Evolutionary conservation across 352 stramenopile species (phyloP).

Genomic region (Elongisporangium prolatum): DNA sequence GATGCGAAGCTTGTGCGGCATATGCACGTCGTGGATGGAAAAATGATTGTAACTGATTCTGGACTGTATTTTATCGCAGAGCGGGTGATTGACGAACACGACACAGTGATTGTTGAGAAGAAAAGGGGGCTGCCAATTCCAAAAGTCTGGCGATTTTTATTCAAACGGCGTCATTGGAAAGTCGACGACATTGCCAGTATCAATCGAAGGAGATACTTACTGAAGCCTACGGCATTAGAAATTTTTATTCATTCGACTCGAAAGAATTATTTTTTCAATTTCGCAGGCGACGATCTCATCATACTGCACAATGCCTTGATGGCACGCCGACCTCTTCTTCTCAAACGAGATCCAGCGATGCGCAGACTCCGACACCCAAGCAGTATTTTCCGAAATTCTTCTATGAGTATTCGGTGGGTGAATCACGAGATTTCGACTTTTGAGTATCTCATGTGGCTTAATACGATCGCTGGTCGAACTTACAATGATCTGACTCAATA

Average conservation of each 20-base stretch:
- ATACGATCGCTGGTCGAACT: constrained; percentile 84
- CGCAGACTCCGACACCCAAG: constrained; percentile 71
- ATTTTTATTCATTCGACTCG: constrained; percentile 77
- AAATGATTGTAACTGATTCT: constrained; percentile 45
- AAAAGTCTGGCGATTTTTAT: constrained; percentile 59
- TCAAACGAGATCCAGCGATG: constrained; percentile 71
- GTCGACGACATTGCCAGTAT: constrained; percentile 71
- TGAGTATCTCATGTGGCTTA: constrained; percentile 92
- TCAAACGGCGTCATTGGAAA: constrained; percentile 62
- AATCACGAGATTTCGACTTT: constrained; percentile 95
- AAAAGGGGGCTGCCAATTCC: constrained; percentile 33
- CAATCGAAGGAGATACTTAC: constrained; percentile 72
- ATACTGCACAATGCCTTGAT: constrained; percentile 72
- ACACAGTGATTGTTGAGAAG: constrained; percentile 48
- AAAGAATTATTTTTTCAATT: constrained; percentile 86
- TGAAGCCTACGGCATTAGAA: constrained; percentile 77
- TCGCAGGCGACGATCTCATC: constrained; percentile 43
- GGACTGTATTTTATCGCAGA: constrained; percentile 60
- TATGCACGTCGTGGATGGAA: constrained; percentile 69
- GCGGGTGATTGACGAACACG: constrained; percentile 73
- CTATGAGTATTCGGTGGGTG: constrained; percentile 65
- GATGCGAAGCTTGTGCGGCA: constrained; percentile 68
- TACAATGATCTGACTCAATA: constrained; percentile 96
- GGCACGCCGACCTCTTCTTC: constrained; percentile 39
- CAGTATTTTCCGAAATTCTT: constrained; percentile 76